Conservation (phyloP, 306 rosid genomes). For the Cicer cuneatum region DNA sequence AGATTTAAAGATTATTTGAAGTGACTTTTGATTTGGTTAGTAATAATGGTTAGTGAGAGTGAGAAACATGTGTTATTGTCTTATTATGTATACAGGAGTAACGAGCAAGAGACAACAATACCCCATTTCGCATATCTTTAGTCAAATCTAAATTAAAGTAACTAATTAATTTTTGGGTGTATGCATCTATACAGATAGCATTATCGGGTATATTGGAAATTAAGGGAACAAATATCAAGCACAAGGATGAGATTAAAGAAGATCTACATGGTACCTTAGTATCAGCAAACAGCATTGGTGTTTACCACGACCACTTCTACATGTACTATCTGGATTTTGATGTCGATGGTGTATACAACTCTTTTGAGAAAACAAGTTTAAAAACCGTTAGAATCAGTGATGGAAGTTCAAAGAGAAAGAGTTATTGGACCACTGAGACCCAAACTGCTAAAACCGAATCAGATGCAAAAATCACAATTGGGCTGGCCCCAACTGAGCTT, state of each 20-base stretch:
- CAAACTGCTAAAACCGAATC: constrained; percentile 47
- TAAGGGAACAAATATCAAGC: constrained; percentile 45
- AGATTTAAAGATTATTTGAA: no score
- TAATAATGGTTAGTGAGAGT: no score
- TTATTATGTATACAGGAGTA: no score
- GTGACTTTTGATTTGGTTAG: no score
- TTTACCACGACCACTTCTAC: constrained; percentile 69
- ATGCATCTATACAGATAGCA: constrained; percentile 32
- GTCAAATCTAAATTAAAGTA: background rate
- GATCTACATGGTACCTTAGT: constrained; percentile 56
- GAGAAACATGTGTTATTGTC: background rate
- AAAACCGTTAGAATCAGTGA: constrained; percentile 44
- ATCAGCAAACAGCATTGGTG: constrained; percentile 56
- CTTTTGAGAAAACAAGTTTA: constrained; percentile 57
- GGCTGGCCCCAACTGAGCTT: constrained; percentile 46
- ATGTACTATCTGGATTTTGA: constrained; percentile 65
- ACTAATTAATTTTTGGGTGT: background rate
- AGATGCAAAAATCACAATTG: constrained; percentile 54
- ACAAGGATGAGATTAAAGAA: constrained; percentile 51
- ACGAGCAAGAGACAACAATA: background rate
- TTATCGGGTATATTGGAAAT: constrained; percentile 56
- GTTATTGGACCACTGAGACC: constrained; percentile 52
- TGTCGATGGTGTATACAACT: constrained; percentile 61
- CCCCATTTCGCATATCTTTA: background rate
- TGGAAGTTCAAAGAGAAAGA: constrained; percentile 57